phyloP scores from a whole-genome alignment of 2,329 filamentous ascomycete species.

The Fusarium secorum region DNA sequence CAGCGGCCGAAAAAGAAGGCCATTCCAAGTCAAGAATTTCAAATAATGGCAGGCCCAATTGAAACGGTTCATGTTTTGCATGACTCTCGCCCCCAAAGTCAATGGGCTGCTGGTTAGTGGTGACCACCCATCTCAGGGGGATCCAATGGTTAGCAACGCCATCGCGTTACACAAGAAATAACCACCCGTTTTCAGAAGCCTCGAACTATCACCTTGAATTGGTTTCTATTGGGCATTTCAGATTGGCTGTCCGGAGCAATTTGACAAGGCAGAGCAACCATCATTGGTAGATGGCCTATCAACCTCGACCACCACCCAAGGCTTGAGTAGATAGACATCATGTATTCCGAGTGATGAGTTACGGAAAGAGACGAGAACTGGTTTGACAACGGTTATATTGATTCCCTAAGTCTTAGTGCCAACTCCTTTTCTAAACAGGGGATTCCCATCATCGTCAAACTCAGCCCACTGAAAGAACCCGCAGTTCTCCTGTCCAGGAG shows the following conservation, averaged over 20 bases:
- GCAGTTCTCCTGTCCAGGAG: constrained; percentile 74
- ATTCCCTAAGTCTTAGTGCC: neutral
- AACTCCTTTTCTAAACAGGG: constrained; percentile 47
- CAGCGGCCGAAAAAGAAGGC: accelerated
- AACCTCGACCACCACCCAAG: neutral
- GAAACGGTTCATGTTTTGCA: accelerated
- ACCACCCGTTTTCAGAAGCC: neutral
- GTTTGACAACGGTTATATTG: neutral
- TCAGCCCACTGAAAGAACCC: constrained; percentile 85
- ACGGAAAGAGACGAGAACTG: neutral
- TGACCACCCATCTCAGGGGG: neutral
- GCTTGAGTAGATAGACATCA: too few species aligned
- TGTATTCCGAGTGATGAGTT: neutral
- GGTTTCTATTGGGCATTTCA: accelerated
- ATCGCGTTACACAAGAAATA: neutral
- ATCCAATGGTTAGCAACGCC: neutral
- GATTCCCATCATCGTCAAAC: constrained; percentile 87
- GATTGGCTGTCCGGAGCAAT: neutral
- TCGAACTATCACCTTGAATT: neutral
- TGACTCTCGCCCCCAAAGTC: neutral
- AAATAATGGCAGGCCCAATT: neutral
- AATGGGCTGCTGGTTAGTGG: neutral
- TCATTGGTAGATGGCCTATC: neutral
- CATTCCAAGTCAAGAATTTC: constrained; percentile 1
- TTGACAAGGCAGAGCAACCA: neutral